Evolutionary conservation across 2,329 filamentous ascomycete genomes (phyloP).

Genomic region (Ustulina deusta): DNA sequence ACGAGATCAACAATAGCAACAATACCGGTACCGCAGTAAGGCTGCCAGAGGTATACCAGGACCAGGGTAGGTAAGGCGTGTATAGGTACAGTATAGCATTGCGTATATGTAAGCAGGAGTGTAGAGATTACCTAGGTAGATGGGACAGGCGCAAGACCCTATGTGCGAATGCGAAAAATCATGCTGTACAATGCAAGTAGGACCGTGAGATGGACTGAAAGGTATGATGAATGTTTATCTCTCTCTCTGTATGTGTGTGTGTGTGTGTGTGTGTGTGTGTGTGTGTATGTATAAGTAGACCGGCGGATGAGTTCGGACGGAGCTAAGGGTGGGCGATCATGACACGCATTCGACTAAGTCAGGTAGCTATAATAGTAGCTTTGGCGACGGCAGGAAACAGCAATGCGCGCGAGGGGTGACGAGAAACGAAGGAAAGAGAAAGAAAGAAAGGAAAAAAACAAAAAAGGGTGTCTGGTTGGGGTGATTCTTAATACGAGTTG

Average conservation of each 20-base stretch:
- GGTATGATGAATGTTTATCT: neutral
- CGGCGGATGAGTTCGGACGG: neutral
- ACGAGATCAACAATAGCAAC: conserved; percentile 4
- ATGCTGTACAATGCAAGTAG: conserved; percentile 6
- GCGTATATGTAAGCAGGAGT: neutral
- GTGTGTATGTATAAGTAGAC: neutral
- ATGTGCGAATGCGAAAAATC: conserved; percentile 19
- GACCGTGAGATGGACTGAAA: neutral
- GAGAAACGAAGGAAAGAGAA: neutral
- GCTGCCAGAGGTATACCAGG: conserved; percentile 25
- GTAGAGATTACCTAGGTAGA: neutral
- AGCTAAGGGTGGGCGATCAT: conserved; percentile 17
- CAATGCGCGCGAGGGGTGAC: neutral
- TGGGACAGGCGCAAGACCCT: conserved; percentile 7
- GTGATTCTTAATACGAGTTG: neutral
- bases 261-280: neutral
- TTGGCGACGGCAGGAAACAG: neutral
- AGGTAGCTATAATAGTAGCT: neutral
- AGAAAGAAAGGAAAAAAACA: neutral
- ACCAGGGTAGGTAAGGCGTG: neutral
- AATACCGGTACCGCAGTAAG: conserved; percentile 8
- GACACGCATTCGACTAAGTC: neutral
- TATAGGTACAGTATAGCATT: neutral
- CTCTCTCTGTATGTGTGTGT: no score
- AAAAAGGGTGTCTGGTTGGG: neutral